Base-by-base conservation (phyloP, 2,329 filamentous ascomycete species). In the Diaporthe sp. region DNA sequence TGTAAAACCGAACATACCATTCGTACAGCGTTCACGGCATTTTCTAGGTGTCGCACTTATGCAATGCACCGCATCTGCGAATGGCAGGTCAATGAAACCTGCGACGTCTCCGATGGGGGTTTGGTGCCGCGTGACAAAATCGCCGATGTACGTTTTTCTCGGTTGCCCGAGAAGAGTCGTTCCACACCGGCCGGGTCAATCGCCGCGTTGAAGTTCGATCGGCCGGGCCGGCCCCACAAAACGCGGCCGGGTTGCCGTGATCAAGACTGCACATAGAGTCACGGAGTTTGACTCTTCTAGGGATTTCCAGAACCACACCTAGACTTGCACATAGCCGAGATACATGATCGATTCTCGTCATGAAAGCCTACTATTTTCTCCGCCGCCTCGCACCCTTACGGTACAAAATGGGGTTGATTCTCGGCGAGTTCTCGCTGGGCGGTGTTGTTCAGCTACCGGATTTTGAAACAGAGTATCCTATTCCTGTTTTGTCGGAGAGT, bases 211-310 rank as follows among this genome's bases (percentile, higher is more conserved):
- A 51, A 19, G 22, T 62, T 39, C 31, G 34, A 17, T 34, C 68
- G 39, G 68, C 68, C 68, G 68, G 39, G 25, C 15, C 31, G 31
- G 57, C 22, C 69, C 22, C 44, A 39, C 42, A 61, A 53, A 42
- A 28, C 44, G n/a, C 46, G 70, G 46, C 57, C 34, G 58, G 10
- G 9, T 55, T 34, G 49, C 31, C 57, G 57, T 17, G 25, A 13
- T 15, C 28, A 22, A 53, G 25, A 19, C 37, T 19, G 44, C 31
- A 28, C n/a, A 22, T 59, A 13, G 22, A 25, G 22, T 31, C n/a
- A 13, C 3, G 4, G 22, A 15, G 37, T 34, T 12, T 10, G 25
- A 12, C 42, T 44, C 12, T 17, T 4, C 44, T 28, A 4, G 28
- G 8, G 10, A 22, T 5, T 10, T 13, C 55, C 49, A 4, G 28